Percentiles rank a stretch among this genome's conserved stretches.
These are phyloP conservation scores for Neonectria ditissima DNA, from an alignment of 2,329 filamentous ascomycete genomes.

Conservation along the genomic window DNA sequence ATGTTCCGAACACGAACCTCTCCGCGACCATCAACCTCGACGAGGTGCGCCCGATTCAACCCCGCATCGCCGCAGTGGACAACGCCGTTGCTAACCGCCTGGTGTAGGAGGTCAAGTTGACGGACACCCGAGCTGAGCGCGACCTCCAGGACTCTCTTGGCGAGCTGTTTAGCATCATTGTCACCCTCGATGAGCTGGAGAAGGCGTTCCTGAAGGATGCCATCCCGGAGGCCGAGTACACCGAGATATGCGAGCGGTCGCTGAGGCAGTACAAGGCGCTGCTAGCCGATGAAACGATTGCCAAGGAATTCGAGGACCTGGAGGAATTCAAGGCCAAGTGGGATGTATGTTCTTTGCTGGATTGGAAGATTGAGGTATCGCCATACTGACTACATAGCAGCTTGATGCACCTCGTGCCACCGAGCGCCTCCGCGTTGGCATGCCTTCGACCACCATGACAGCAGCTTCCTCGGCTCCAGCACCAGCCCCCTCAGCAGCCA, in stretches of 20 bases:
- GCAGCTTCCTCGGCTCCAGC: constrained; percentile 62
- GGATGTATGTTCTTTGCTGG: constrained; percentile 71
- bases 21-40: constrained; percentile 94
- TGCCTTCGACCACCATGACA: constrained; percentile 84
- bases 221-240: constrained; percentile 91
- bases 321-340: constrained; percentile 93
- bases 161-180: constrained; percentile 97
- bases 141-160: constrained; percentile 96
- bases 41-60: constrained; percentile 69
- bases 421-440: constrained; percentile 89
- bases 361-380: fast-evolving
- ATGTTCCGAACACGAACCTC: constrained; percentile 85
- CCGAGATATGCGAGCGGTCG: constrained; percentile 92
- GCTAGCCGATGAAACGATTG: constrained; percentile 89
- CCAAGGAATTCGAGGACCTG: constrained; percentile 85
- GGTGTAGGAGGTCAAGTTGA: constrained; percentile 89
- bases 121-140: constrained; percentile 86
- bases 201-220: constrained; percentile 98
- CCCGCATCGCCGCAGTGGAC: neutral
- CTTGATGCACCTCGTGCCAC: constrained; percentile 95
- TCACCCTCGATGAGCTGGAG: constrained; percentile 94
- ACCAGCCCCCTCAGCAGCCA: constrained; percentile 56
- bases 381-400: constrained; percentile 58
- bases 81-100: constrained; percentile 32
- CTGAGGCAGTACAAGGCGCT: constrained; percentile 98